Evolutionary conservation across 371 early-diverging fungal genomes (phyloP).

Genomic region (Haplosporangium sp.): DNA sequence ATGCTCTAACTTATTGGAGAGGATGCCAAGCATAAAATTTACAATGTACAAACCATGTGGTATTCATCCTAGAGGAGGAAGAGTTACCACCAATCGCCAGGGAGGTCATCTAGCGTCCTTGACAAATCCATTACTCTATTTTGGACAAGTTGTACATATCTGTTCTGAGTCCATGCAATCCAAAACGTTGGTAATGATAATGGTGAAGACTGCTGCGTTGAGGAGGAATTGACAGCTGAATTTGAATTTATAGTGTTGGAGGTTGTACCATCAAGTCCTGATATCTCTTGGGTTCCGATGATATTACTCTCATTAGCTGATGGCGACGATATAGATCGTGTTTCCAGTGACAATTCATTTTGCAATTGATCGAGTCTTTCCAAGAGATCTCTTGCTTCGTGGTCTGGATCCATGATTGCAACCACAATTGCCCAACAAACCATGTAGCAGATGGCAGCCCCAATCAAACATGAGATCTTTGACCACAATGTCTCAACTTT

Average conservation of each 20-base stretch:
- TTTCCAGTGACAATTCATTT: neutral
- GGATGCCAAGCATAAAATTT: neutral
- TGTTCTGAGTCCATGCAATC: slow-evolving; percentile 11
- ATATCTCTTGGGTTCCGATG: neutral
- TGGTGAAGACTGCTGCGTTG: slow-evolving; percentile 11
- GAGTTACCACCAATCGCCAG: slow-evolving; percentile 17
- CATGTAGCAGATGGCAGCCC: slow-evolving; percentile 45
- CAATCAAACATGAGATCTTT: slow-evolving; percentile 47
- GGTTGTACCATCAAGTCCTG: neutral
- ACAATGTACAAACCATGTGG: neutral
- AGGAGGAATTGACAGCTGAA: neutral
- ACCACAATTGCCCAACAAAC: slow-evolving; percentile 44
- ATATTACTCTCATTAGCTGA: neutral
- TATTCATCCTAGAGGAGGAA: neutral
- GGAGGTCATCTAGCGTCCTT: slow-evolving; percentile 50
- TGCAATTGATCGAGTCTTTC: slow-evolving; percentile 19
- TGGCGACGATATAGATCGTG: neutral
- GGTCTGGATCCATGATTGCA: slow-evolving; percentile 43
- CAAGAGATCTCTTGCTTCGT: slow-evolving; percentile 32
- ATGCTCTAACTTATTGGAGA: too few species aligned
- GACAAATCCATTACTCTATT: slow-evolving; percentile 41
- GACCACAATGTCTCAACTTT: slow-evolving; percentile 51
- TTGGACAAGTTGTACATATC: slow-evolving; percentile 31
- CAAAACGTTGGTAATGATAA: slow-evolving; percentile 21
- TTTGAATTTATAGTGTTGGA: neutral